Percentiles rank a stretch among this genome's conserved stretches.
These are phyloP conservation scores for Lepraria neglecta DNA, from an alignment of 495 filamentous ascomycete species.

Conservation along the genomic window DNA sequence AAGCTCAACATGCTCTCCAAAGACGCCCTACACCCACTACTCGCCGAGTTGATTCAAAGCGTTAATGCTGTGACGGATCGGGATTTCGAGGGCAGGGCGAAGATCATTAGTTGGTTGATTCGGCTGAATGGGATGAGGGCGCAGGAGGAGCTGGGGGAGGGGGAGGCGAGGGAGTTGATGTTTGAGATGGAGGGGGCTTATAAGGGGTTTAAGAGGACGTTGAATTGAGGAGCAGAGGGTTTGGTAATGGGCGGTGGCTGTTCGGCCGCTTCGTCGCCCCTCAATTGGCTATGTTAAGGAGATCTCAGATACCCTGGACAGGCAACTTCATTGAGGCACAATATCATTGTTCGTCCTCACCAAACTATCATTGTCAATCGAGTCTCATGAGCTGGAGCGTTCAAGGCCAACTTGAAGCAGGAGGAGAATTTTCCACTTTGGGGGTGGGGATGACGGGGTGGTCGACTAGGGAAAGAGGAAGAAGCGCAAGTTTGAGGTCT, in stretches of 20 bases:
- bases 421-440: background rate
- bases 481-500: background rate
- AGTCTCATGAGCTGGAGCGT: background rate
- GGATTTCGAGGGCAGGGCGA: constrained; percentile 88
- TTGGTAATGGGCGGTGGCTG: background rate
- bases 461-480: background rate
- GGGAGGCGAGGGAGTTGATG: constrained; percentile 78
- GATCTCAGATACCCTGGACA: background rate
- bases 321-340: background rate
- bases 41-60: constrained; percentile 90
- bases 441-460: background rate
- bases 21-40: constrained; percentile 86
- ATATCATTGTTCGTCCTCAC: background rate
- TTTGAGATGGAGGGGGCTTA: constrained; percentile 89
- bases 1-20: constrained; percentile 85
- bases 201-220: constrained; percentile 74
- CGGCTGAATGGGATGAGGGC: constrained; percentile 94
- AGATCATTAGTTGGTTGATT: constrained; percentile 98
- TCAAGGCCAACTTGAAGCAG: background rate
- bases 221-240: constrained; percentile 38
- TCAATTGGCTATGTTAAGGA: background rate
- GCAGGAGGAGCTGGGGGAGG: constrained; percentile 74
- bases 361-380: background rate
- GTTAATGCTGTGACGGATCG: constrained; percentile 92
- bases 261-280: background rate